Conservation (phyloP, 2,329 filamentous ascomycete genomes). For the Neopestalotiopsis clavispora region DNA sequence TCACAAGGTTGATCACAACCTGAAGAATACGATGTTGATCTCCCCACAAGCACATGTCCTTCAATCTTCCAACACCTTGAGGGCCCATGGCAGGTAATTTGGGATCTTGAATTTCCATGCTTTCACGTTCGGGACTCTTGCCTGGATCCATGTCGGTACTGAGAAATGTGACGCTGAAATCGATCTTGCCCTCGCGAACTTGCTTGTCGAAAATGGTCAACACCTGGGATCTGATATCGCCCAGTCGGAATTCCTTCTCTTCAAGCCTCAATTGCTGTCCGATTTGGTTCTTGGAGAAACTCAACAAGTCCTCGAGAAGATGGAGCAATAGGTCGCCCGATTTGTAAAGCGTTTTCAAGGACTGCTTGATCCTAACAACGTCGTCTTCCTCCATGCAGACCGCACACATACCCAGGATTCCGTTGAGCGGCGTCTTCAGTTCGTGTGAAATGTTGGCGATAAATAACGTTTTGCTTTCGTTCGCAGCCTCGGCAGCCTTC, state of each 20-base stretch:
- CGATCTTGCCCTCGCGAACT: constrained; percentile 78
- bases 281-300: constrained; percentile 94
- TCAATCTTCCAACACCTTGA: constrained; percentile 69
- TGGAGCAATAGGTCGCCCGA: constrained; percentile 85
- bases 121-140: constrained; percentile 37
- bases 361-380: constrained; percentile 76
- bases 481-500: constrained; percentile 90
- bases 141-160: constrained; percentile 46
- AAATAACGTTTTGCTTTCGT: constrained; percentile 96
- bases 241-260: constrained; percentile 82
- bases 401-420: constrained; percentile 91
- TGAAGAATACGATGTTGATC: constrained; percentile 90
- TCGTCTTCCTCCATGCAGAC: constrained; percentile 94
- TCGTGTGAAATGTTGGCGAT: constrained; percentile 92
- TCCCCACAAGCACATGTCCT: constrained; percentile 90
- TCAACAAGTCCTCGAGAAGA: constrained; percentile 85
- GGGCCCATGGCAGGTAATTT: constrained; percentile 66
- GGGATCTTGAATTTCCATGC: constrained; percentile 36
- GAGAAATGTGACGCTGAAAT: constrained; percentile 75
- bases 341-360: constrained; percentile 86
- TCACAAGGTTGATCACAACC: constrained; percentile 91
- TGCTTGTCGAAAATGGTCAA: constrained; percentile 90
- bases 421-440: constrained; percentile 92
- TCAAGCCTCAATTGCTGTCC: constrained; percentile 83
- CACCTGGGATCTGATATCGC: constrained; percentile 84